Percentiles rank a stretch among this genome's conserved stretches.
Conservation (phyloP, 2,329 filamentous ascomycete species). For the Calonectria montana region DNA sequence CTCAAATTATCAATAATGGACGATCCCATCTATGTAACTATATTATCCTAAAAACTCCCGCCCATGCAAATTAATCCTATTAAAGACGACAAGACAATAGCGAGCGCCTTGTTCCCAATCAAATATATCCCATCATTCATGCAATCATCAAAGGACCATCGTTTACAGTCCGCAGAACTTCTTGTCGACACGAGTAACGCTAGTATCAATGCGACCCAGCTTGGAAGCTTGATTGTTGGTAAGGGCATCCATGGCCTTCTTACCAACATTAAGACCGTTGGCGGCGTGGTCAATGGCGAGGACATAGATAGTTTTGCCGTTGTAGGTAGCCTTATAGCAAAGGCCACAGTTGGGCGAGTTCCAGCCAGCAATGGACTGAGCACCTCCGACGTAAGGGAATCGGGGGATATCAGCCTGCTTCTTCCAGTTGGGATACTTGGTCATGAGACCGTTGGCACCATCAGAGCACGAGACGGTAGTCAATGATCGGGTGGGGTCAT, state of each 20-base stretch:
- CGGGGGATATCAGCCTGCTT: slow-evolving; percentile 62
- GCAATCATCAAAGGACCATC: slow-evolving; percentile 20
- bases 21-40: not conserved
- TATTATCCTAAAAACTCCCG: not conserved
- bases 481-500: slow-evolving; percentile 67
- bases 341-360: slow-evolving; percentile 68
- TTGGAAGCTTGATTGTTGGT: slow-evolving; percentile 62
- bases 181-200: slow-evolving; percentile 55
- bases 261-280: slow-evolving; percentile 66
- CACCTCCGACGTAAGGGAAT: slow-evolving; percentile 68
- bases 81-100: not conserved
- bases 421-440: slow-evolving; percentile 66
- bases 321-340: slow-evolving; percentile 68
- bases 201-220: slow-evolving; percentile 65
- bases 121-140: slow-evolving; percentile 14
- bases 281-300: slow-evolving; percentile 65
- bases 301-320: slow-evolving; percentile 63
- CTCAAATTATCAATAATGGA: not conserved
- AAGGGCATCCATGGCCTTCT: slow-evolving; percentile 65
- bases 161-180: slow-evolving; percentile 57
- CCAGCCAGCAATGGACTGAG: slow-evolving; percentile 63
- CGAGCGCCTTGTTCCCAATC: not conserved
- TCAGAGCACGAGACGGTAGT: slow-evolving; percentile 73
- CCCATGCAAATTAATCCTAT: not conserved
- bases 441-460: slow-evolving; percentile 74